Evolutionary conservation across 257 asterid species (phyloP), one percentile per base, ranked within the genome.

Genomic region (Lantana camara): DNA sequence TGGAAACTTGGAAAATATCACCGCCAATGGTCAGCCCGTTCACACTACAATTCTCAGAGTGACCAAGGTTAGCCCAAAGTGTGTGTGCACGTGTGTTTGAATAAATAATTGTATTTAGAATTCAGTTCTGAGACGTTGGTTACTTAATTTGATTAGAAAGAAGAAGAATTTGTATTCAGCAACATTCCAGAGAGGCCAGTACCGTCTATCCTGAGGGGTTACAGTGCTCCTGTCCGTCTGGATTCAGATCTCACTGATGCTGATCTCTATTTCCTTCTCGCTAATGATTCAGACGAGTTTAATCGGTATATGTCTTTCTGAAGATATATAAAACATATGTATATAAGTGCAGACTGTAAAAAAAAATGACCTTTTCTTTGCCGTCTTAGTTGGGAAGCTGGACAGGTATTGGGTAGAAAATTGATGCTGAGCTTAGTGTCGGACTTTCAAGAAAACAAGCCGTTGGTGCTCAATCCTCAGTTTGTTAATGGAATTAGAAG

Each of bases 251-350:
- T 89, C 70, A 86, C 82, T 1, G 93, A 82, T 11, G 75, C 47
- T n/a, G 90, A 89, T 69, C 72, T 89, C 20, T 80, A 78, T 63
- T 82, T 89, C 79, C 95, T 89, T 72, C 92, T 89, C 21, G 96
- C 93, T 37, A 81, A 84, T 72, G 95, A 89, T 77, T 80, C 93
- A 21, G 93, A 89, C 64, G 96, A 89, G 79, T 89, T 89, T 73
- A 89, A 86, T 72, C 88, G 96, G 96, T 89, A 79, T 89, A 79
- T 41, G 80, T 59, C 30, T 34, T 20, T 51, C 13, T 56, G 53
- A 16, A 45, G 4, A 57, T 41, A 40, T 19, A 22, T 14, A n/a
- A 6, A 4, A 34, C 10, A 15, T 16, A 5, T 40, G 8, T 38
- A 57, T n/a, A n/a, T n/a, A 2, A 1, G 22, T 21, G 23, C 14